phyloP scores from a whole-genome alignment of 257 asterid genomes.

The Ophiorrhiza pumila region DNA sequence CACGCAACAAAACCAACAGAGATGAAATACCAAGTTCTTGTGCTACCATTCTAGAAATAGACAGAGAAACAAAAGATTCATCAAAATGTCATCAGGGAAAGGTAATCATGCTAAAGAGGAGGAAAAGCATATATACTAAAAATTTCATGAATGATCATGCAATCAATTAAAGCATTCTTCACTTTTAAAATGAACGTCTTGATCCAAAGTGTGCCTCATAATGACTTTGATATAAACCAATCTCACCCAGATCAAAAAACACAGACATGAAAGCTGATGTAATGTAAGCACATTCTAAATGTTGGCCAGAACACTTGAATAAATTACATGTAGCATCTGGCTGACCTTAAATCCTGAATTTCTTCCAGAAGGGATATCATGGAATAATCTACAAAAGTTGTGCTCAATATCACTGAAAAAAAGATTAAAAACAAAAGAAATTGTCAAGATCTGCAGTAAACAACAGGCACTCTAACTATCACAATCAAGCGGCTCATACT shows the following conservation, averaged over 20 bases:
- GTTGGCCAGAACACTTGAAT: neutral
- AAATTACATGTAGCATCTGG: neutral
- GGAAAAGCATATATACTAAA: neutral
- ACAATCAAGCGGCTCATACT: neutral
- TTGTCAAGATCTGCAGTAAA: neutral
- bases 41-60: neutral
- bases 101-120: neutral
- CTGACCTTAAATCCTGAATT: constrained; percentile 91
- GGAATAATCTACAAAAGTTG: constrained; percentile 62
- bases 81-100: neutral
- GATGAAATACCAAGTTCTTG: neutral
- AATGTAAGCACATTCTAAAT: neutral
- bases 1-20: neutral
- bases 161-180: neutral
- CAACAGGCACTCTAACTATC: neutral
- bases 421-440: constrained; percentile 13
- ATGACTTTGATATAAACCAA: neutral
- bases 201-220: neutral
- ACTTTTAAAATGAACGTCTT: neutral
- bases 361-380: constrained; percentile 76
- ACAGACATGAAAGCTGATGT: neutral
- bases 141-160: too few relatives aligned
- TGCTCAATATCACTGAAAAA: constrained; percentile 77
- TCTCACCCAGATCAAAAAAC: neutral
- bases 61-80: neutral